Evolutionary conservation across 768 basidiomycete genomes (phyloP).

Genomic region (Auricularia sp.): DNA sequence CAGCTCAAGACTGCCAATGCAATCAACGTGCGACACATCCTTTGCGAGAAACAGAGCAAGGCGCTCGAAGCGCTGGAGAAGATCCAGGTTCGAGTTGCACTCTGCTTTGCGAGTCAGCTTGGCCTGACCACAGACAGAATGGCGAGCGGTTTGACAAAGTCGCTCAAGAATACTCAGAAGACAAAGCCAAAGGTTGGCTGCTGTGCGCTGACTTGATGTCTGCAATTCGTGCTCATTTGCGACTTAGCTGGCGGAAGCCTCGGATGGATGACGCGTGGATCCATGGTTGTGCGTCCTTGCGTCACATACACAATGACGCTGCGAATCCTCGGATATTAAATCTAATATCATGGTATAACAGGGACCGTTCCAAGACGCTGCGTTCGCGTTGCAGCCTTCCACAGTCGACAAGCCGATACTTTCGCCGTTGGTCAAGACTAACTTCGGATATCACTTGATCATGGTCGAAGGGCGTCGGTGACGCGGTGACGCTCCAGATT

Average conservation of each 20-base stretch:
- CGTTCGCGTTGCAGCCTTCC: conserved; percentile 70
- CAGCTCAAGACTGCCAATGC: conserved; percentile 67
- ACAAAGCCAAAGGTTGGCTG: conserved; percentile 70
- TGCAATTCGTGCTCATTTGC: not conserved
- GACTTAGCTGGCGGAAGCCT: conserved; percentile 67
- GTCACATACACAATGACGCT: too few species aligned
- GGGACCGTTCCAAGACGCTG: conserved; percentile 78
- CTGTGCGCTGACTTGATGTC: not conserved
- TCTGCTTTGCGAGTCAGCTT: not conserved
- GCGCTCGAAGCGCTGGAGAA: conserved; percentile 69
- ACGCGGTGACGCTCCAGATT: not conserved
- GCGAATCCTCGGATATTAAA: not conserved
- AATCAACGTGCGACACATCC: conserved; percentile 76
- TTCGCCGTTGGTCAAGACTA: conserved; percentile 71
- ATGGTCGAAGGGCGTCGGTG: conserved; percentile 79
- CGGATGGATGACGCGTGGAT: conserved; percentile 79
- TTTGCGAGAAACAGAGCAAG: conserved; percentile 81
- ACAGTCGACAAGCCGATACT: conserved; percentile 67
- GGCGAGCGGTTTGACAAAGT: conserved; percentile 82
- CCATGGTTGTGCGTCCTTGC: conserved; percentile 55
- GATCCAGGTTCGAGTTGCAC: conserved; percentile 45
- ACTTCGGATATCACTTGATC: conserved; percentile 80
- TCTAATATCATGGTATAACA: conserved; percentile 14
- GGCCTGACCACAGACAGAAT: conserved; percentile 31
- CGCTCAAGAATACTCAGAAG: conserved; percentile 83